phyloP scores from a whole-genome alignment of 2,329 filamentous ascomycete genomes.

The Alternaria novae-zelandiae region DNA sequence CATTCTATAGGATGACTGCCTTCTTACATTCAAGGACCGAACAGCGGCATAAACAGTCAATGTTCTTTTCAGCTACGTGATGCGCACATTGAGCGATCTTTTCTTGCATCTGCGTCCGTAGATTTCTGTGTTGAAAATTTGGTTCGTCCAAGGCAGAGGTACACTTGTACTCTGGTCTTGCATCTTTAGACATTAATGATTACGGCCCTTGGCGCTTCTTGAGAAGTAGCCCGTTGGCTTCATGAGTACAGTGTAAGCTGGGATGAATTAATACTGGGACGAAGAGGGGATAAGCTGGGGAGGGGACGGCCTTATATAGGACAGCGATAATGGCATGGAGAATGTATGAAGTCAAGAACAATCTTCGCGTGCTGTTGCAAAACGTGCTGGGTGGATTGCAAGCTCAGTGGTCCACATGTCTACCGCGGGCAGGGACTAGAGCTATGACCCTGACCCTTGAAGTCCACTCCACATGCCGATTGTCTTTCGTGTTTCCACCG shows the following conservation, averaged over 20 bases:
- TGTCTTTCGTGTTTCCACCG: not conserved
- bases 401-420: not conserved
- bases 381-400: not conserved
- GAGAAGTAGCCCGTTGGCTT: constrained; percentile 16
- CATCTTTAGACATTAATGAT: constrained; percentile 38
- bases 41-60: constrained; percentile 22
- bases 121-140: constrained; percentile 16
- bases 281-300: not conserved
- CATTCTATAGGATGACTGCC: constrained; percentile 74
- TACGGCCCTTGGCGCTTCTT: constrained; percentile 24
- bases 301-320: not conserved
- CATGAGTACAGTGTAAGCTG: constrained; percentile 21
- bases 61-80: constrained; percentile 17
- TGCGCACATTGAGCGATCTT: constrained; percentile 32
- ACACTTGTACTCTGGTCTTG: constrained; percentile 17
- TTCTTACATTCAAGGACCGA: constrained; percentile 69
- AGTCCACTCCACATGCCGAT: constrained; percentile 13
- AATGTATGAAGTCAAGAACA: not conserved
- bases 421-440: constrained; percentile 1
- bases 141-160: constrained; percentile 22
- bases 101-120: constrained; percentile 33
- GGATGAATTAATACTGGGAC: constrained; percentile 15
- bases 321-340: constrained; percentile 22
- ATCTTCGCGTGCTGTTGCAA: not conserved
- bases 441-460: constrained; percentile 30